A percentile compares a stretch with the other conserved stretches of the same genome.
Evolutionary conservation across 306 rosid genomes (phyloP).

Genomic region (Heteromeles arbutifolia): DNA sequence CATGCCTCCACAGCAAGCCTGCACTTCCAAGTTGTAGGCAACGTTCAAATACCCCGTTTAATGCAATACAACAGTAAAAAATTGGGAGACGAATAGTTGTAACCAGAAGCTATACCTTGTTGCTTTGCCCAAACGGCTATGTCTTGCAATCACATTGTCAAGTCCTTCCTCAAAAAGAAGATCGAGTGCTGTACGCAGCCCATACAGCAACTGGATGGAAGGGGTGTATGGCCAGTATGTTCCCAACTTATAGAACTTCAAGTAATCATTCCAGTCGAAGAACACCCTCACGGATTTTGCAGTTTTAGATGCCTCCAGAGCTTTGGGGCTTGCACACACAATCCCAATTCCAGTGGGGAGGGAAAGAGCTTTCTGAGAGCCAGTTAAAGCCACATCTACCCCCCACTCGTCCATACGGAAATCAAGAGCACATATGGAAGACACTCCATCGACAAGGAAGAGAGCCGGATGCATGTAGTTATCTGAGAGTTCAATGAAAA

Average conservation of each 20-base stretch:
- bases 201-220: conserved; percentile 80
- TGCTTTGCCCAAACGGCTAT: conserved; percentile 76
- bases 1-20: conserved; percentile 99
- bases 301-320: conserved; percentile 77
- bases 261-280: conserved; percentile 95
- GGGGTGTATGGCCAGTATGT: conserved; percentile 99
- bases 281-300: conserved; percentile 85
- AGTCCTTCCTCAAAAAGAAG: conserved; percentile 94
- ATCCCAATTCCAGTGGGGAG: conserved; percentile 95
- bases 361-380: conserved; percentile 98
- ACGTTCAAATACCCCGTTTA: conserved; percentile 9
- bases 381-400: conserved; percentile 91
- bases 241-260: conserved; percentile 86
- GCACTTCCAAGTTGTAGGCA: conserved; percentile 12
- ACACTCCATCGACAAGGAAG: conserved; percentile 91
- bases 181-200: conserved; percentile 82
- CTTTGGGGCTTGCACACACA: conserved; percentile 90
- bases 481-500: conserved; percentile 44
- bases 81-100: not conserved
- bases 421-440: conserved; percentile 94
- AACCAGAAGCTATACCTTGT: conserved; percentile 49
- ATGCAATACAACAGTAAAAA: not conserved
- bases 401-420: conserved; percentile 99
- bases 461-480: conserved; percentile 88
- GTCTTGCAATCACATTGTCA: conserved; percentile 82